Evolutionary conservation across 2,329 filamentous ascomycete genomes (phyloP).

Genomic region (Fusarium mangiferae): DNA sequence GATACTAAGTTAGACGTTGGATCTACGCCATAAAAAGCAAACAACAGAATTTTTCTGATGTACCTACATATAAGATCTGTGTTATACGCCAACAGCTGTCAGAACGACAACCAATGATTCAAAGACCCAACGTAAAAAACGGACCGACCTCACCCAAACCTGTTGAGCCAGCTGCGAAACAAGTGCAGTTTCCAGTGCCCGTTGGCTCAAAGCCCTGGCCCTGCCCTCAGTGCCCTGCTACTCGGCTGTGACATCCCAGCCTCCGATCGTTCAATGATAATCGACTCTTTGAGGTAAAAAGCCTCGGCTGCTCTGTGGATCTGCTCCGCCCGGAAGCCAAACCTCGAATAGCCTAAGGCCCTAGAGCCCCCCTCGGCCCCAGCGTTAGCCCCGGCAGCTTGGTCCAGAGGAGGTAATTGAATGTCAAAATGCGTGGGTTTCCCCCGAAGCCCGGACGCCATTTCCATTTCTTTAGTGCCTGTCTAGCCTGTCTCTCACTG

Average conservation of each 20-base stretch:
- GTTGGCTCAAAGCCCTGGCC: constrained; percentile 4
- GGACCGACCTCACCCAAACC: not conserved
- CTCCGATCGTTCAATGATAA: constrained; percentile 28
- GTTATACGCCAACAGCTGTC: constrained; percentile 14
- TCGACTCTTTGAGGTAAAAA: constrained; percentile 7
- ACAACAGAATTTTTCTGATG: not conserved
- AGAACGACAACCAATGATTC: constrained; percentile 13
- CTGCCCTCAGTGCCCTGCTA: not conserved
- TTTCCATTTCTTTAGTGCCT: not conserved
- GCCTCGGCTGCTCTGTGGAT: constrained; percentile 12
- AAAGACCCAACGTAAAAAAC: constrained; percentile 4
- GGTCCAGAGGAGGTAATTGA: constrained; percentile 30
- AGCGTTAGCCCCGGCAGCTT: constrained; percentile 21
- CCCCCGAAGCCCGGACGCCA: constrained; percentile 36
- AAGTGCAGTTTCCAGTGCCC: constrained; percentile 4
- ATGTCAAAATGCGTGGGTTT: constrained; percentile 31
- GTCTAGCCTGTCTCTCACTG: not conserved
- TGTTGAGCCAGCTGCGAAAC: not conserved
- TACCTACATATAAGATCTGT: constrained; percentile 3
- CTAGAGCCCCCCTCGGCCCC: constrained; percentile 15
- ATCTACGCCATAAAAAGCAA: not conserved
- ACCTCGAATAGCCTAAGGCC: constrained; percentile 19
- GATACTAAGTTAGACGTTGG: not conserved
- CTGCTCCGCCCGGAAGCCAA: constrained; percentile 19
- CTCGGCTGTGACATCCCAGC: constrained; percentile 13